Evolutionary conservation across 495 filamentous ascomycete species (phyloP).

Genomic region (Bathelium albidoporum): DNA sequence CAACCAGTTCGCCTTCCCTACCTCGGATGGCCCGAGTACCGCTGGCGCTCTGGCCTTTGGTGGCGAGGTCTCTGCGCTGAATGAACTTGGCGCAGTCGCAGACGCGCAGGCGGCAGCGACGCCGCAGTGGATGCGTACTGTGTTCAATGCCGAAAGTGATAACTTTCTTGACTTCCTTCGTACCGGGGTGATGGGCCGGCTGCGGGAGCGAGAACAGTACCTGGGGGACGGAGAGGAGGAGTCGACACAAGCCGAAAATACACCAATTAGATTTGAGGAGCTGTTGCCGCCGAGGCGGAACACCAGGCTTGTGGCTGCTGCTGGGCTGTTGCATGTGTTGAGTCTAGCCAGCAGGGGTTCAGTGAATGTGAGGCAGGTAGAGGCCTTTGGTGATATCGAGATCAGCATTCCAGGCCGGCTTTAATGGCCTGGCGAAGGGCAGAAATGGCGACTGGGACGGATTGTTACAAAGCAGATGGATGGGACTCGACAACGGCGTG

Average conservation of each 20-base stretch:
- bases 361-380: constrained; percentile 45
- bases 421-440: not conserved
- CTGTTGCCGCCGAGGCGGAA: constrained; percentile 47
- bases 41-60: not conserved
- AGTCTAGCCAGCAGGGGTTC: constrained; percentile 56
- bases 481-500: not conserved
- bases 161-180: constrained; percentile 54
- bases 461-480: not conserved
- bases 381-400: constrained; percentile 32
- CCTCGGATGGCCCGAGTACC: not conserved
- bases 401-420: constrained; percentile 9
- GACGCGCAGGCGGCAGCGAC: constrained; percentile 38
- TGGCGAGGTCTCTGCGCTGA: constrained; percentile 34
- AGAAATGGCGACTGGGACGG: too few relatives aligned
- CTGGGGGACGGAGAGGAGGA: constrained; percentile 29
- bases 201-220: constrained; percentile 17
- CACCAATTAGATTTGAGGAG: constrained; percentile 46
- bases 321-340: constrained; percentile 64
- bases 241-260: constrained; percentile 25
- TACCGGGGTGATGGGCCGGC: constrained; percentile 29
- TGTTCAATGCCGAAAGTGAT: constrained; percentile 46
- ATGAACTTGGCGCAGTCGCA: constrained; percentile 36
- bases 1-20: constrained; percentile 5
- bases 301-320: constrained; percentile 51
- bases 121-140: constrained; percentile 36